A percentile compares a stretch with the other conserved stretches of the same genome.
These are phyloP conservation scores for Trichoderma afroharzianum DNA, from an alignment of 2,329 filamentous ascomycete species.

Conservation along the genomic window DNA sequence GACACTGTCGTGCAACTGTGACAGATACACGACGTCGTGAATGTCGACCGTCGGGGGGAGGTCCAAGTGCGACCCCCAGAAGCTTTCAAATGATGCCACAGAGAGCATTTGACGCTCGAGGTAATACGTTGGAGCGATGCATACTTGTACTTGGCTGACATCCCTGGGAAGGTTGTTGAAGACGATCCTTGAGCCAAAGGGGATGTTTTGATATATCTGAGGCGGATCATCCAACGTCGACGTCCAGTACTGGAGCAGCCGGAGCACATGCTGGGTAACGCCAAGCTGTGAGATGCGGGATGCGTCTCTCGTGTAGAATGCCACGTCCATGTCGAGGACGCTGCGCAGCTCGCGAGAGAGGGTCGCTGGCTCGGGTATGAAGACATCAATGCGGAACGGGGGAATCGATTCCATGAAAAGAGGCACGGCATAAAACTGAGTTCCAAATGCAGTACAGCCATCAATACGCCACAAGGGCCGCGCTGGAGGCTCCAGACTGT, in stretches of 20 bases:
- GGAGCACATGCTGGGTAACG: constrained; percentile 51
- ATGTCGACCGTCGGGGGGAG: constrained; percentile 50
- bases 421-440: constrained; percentile 55
- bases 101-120: constrained; percentile 52
- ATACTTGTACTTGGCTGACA: constrained; percentile 43
- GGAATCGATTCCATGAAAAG: constrained; percentile 44
- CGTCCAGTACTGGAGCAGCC: constrained; percentile 53
- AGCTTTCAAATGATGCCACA: constrained; percentile 35
- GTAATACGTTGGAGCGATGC: constrained; percentile 47
- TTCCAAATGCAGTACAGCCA: constrained; percentile 54
- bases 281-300: constrained; percentile 46
- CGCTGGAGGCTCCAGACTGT: constrained; percentile 47
- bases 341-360: constrained; percentile 40
- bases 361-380: constrained; percentile 49
- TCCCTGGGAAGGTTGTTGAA: constrained; percentile 49
- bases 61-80: constrained; percentile 41
- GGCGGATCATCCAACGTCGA: constrained; percentile 27
- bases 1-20: constrained; percentile 57
- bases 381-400: constrained; percentile 56
- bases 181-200: constrained; percentile 57
- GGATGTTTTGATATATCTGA: constrained; percentile 42
- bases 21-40: constrained; percentile 45
- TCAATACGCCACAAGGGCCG: constrained; percentile 56
- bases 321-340: constrained; percentile 45
- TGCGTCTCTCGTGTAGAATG: constrained; percentile 54